Conservation (phyloP, 2,329 filamentous ascomycete genomes). For the Aspergillus pseudoglaucus region DNA sequence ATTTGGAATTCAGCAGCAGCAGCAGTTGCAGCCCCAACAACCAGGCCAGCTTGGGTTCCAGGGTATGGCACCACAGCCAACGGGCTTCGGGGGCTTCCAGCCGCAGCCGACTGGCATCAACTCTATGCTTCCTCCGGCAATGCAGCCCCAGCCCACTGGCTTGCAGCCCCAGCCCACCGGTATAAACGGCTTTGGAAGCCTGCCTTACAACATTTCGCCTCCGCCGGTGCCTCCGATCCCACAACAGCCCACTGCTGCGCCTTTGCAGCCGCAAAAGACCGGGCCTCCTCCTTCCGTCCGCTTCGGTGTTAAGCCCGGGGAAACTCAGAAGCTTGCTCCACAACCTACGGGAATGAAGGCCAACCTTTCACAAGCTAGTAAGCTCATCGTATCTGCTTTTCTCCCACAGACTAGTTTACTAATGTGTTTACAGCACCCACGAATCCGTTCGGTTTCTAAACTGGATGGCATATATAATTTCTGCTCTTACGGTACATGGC, state of each 20-base stretch:
- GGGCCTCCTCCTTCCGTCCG: conserved; percentile 80
- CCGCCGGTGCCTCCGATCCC: conserved; percentile 52
- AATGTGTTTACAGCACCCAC: conserved; percentile 49
- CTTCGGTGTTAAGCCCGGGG: conserved; percentile 69
- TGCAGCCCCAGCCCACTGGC: conserved; percentile 40
- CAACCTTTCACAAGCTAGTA: conserved; percentile 92
- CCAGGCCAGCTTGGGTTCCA: conserved; percentile 42
- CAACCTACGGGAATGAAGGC: conserved; percentile 86
- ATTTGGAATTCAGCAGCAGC: conserved; percentile 41
- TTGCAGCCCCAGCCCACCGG: conserved; percentile 40
- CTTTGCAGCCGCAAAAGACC: conserved; percentile 70
- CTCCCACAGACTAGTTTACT: conserved; percentile 3
- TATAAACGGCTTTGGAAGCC: conserved; percentile 45
- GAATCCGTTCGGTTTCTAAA: conserved; percentile 64
- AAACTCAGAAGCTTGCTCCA: conserved; percentile 68
- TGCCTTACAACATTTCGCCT: conserved; percentile 43
- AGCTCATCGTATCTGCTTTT: conserved; percentile 43
- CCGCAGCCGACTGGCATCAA: conserved; percentile 42
- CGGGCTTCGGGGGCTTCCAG: conserved; percentile 44
- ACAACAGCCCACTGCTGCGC: conserved; percentile 52
- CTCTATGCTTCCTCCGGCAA: conserved; percentile 48
- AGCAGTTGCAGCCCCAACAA: conserved; percentile 41
- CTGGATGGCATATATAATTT: conserved; percentile 23
- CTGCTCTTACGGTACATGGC: conserved; percentile 17
- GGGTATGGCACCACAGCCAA: conserved; percentile 46